Percentiles rank a stretch among this genome's conserved stretches.
Conservation (phyloP, 73 alveolate genomes). For the Paramecium caudatum region DNA sequence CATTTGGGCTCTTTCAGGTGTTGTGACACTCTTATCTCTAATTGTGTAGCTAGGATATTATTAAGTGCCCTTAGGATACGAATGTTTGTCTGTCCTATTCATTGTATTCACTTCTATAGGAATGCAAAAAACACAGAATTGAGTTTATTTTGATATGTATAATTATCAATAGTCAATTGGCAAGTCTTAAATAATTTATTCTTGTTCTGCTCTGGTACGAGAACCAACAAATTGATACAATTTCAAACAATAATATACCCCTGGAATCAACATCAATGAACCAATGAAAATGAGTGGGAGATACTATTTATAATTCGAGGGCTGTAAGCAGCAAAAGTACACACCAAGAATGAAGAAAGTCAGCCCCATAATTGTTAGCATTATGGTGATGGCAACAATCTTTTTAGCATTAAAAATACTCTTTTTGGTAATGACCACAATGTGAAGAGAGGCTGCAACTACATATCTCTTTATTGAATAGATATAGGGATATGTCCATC, state of each 20-base stretch:
- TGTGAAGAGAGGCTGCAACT: background rate
- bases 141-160: no score
- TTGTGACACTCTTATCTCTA: background rate
- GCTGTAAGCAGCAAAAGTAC: background rate
- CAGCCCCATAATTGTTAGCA: slow-evolving; percentile 6
- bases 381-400: slow-evolving; percentile 35
- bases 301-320: background rate
- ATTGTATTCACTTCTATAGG: background rate
- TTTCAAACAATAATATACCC: background rate
- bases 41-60: background rate
- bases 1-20: background rate
- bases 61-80: background rate
- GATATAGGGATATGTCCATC: no score
- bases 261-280: slow-evolving; percentile 23
- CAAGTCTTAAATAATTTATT: slow-evolving; percentile 41
- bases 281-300: slow-evolving; percentile 5
- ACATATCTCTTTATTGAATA: background rate
- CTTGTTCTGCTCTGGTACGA: background rate
- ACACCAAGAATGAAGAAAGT: slow-evolving; percentile 42
- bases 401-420: background rate
- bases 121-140: background rate
- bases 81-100: background rate
- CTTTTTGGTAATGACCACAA: background rate
- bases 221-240: background rate
- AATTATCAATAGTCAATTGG: slow-evolving; percentile 52